Evolutionary conservation across 352 stramenopile genomes (phyloP).

Genomic region (Phytophthora cactorum): DNA sequence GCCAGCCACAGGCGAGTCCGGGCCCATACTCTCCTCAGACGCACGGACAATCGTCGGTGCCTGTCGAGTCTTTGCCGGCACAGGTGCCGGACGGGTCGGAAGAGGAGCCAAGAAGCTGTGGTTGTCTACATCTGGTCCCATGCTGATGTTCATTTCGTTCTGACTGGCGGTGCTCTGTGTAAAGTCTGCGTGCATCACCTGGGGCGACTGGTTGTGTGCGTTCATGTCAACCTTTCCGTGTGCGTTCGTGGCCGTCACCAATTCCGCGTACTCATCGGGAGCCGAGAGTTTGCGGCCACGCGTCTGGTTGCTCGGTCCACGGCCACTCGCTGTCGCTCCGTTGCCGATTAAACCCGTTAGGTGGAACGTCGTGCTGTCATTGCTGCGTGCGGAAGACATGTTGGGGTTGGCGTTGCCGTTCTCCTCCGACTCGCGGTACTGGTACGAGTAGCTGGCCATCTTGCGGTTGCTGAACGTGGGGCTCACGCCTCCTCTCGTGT

Average conservation of each 20-base stretch:
- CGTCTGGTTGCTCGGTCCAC: conserved; percentile 8
- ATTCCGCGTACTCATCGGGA: conserved; percentile 45
- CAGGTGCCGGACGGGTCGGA: not conserved
- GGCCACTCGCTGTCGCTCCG: conserved; percentile 20
- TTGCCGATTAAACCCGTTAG: conserved; percentile 36
- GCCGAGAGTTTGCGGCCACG: conserved; percentile 36
- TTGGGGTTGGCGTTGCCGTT: conserved; percentile 13
- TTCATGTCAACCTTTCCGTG: conserved; percentile 26
- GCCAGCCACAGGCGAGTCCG: conserved; percentile 31
- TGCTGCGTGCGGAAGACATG: conserved; percentile 2
- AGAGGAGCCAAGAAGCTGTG: conserved; percentile 32
- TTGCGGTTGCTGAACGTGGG: conserved; percentile 40
- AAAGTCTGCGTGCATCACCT: conserved; percentile 22
- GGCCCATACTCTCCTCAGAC: conserved; percentile 36
- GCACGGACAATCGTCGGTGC: conserved; percentile 8
- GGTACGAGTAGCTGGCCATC: conserved; percentile 40
- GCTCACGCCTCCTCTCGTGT: conserved; percentile 47
- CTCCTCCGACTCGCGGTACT: conserved; percentile 42
- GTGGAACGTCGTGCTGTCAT: conserved; percentile 31
- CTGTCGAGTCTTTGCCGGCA: not conserved
- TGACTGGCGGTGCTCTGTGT: conserved; percentile 26
- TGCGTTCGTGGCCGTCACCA: conserved; percentile 41
- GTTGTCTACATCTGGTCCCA: conserved; percentile 35
- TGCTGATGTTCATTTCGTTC: conserved; percentile 31
- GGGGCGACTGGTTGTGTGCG: not conserved